phyloP scores from a whole-genome alignment of 441 rosid species.

The Corymbia calophylla region DNA sequence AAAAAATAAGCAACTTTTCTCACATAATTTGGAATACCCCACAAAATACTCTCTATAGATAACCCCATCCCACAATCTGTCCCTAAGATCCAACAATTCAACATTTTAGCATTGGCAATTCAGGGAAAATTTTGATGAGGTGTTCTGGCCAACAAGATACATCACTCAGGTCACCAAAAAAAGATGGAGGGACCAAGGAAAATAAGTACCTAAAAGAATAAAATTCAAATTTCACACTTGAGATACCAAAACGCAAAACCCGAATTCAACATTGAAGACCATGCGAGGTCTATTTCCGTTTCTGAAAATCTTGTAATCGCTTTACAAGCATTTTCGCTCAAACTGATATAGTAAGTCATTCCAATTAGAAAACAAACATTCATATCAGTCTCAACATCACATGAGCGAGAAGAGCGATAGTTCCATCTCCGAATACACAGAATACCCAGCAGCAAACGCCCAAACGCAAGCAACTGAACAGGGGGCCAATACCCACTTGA shows the following conservation, averaged over 20 bases:
- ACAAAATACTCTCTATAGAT: not conserved
- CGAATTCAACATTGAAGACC: too few species aligned
- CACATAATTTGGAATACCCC: not conserved
- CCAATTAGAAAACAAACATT: not conserved
- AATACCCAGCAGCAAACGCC: not conserved
- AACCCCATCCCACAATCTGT: not conserved
- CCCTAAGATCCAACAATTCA: not conserved
- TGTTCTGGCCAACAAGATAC: not conserved
- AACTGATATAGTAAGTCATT: too few species aligned
- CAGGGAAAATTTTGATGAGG: not conserved
- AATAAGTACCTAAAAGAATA: not conserved
- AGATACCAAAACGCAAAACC: not conserved
- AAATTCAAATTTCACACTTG: not conserved
- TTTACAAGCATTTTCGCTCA: too few species aligned
- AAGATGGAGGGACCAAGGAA: not conserved
- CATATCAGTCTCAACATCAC: not conserved
- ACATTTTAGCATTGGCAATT: not conserved
- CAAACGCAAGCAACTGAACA: not conserved
- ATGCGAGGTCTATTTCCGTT: too few species aligned
- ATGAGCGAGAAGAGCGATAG: not conserved
- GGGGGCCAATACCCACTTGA: not conserved
- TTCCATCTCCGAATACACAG: not conserved
- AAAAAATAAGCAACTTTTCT: not conserved
- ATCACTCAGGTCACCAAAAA: not conserved
- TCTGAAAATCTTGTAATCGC: too few species aligned